Percentiles rank a stretch among this genome's conserved stretches.
These are phyloP conservation scores for Trichoderma brevicompactum DNA, from an alignment of 2,329 filamentous ascomycete genomes.

Conservation along the genomic window DNA sequence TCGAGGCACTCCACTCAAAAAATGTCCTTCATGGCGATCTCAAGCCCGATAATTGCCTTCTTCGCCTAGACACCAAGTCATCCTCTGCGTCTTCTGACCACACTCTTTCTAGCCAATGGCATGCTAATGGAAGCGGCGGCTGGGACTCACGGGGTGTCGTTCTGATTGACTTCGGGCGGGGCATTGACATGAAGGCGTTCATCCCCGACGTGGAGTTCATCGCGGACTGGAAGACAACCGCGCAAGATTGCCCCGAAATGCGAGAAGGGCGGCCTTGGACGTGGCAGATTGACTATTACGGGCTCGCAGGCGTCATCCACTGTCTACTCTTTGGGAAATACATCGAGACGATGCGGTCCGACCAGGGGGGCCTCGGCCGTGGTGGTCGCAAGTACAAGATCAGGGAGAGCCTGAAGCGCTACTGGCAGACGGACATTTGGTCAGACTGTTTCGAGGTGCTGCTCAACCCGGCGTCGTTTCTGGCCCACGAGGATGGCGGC, in stretches of 20 bases:
- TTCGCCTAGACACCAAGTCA: conserved; percentile 68
- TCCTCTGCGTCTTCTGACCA: conserved; percentile 35
- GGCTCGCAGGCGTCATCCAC: conserved; percentile 85
- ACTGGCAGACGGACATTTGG: conserved; percentile 98
- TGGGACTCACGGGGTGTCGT: conserved; percentile 81
- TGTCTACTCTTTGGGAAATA: conserved; percentile 92
- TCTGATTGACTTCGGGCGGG: conserved; percentile 93
- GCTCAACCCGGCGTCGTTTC: conserved; percentile 75
- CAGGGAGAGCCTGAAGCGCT: conserved; percentile 83
- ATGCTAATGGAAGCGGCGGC: conserved; percentile 71
- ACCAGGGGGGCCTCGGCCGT: conserved; percentile 60
- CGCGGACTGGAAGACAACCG: conserved; percentile 89
- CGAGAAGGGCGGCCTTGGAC: conserved; percentile 94
- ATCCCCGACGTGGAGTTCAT: conserved; percentile 75
- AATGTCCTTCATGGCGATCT: conserved; percentile 88
- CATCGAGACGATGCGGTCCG: conserved; percentile 74
- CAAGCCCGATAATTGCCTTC: conserved; percentile 92
- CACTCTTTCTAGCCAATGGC: conserved; percentile 67
- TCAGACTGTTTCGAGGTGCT: conserved; percentile 78
- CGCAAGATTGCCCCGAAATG: conserved; percentile 93
- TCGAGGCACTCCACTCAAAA: conserved; percentile 82
- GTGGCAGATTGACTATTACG: conserved; percentile 96
- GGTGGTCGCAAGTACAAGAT: conserved; percentile 74
- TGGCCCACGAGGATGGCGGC: conserved; percentile 66
- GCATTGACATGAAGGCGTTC: conserved; percentile 91